These are phyloP conservation scores for Talaromyces stipitatus DNA, from an alignment of 495 filamentous ascomycete genomes.

Conservation along the genomic window DNA sequence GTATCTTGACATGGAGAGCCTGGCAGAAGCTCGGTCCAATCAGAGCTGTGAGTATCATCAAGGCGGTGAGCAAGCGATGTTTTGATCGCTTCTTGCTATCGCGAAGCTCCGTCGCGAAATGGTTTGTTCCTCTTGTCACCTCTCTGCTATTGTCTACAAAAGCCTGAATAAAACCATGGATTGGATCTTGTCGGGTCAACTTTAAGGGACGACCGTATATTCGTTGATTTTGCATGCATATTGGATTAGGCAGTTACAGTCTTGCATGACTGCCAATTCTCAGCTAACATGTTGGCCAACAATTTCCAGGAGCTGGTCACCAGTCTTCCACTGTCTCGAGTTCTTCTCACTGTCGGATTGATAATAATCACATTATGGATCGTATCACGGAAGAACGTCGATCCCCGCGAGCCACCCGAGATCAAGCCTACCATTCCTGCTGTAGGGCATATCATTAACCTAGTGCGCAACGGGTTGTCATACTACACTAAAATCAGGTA, in stretches of 20 bases:
- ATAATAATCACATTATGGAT: background rate
- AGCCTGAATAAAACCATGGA: no score
- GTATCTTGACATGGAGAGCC: no score
- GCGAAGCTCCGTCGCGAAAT: no score
- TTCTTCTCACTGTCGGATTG: background rate
- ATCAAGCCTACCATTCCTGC: background rate
- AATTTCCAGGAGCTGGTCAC: background rate
- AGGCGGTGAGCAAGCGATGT: no score
- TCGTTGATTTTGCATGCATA: background rate
- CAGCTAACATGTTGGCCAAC: background rate
- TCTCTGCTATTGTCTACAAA: no score
- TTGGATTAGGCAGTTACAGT: no score
- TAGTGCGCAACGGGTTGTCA: background rate
- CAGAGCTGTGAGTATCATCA: no score
- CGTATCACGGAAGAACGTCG: background rate
- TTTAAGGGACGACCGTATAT: no score
- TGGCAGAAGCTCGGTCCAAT: no score
- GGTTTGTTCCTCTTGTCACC: no score
- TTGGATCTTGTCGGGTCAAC: no score
- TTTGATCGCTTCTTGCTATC: no score
- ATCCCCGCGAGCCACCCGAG: background rate
- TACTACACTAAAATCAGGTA: constrained; percentile 1
- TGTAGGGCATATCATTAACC: background rate
- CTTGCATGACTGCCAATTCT: background rate
- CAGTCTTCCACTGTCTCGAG: background rate